Evolutionary conservation across 2,329 filamentous ascomycete species (phyloP), one percentile per base, ranked within the genome.

Genomic region (Diaporthe velutina): DNA sequence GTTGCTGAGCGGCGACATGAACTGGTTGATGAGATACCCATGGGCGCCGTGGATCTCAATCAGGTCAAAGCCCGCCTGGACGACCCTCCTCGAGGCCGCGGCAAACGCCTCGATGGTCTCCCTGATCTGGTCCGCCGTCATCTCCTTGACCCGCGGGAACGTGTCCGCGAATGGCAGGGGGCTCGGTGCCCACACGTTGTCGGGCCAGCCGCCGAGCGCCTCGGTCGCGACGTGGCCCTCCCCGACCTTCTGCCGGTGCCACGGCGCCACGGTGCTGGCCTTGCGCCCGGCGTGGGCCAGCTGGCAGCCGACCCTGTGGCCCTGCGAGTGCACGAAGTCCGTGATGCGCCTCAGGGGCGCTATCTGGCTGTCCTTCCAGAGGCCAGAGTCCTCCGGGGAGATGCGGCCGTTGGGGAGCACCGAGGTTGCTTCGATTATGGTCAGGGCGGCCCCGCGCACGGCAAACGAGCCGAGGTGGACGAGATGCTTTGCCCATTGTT

Each of bases 321-420:
- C 89, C 83, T 98, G 95, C 35, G 90, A 91, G 85, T 97, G 95
- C 3, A 93, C 90, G 77, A 95, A 97, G 76, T 97, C 94, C 48
- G 92, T 90, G 60, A 96, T 89, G 75, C 90, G 89, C 80, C 88
- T 90, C 74, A 97, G 85, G 0, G 92, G 92, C 77, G 89, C 92
- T 75, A 96, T 93, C 82, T 98, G 96, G 45, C 89, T 91, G 82
- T 98, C 96, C 76, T 93, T 88, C 96, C 95, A 98, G 10, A 98
- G 85, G 0, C 96, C 95, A 17, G 86, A 85, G 81, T 96, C 94
- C 82, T 96, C 88, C 1, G 95, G 95, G 0, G 94, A 93, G 85
- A 98, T 98, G 73, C 96, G 90, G 38, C 95, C 95, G 78, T 96
- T 91, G 8, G 94, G 84, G 13, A 90, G 87, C 0, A 98, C 93